Evolutionary conservation across 2,329 filamentous ascomycete species (phyloP).

Genomic region (Apiospora aurea): DNA sequence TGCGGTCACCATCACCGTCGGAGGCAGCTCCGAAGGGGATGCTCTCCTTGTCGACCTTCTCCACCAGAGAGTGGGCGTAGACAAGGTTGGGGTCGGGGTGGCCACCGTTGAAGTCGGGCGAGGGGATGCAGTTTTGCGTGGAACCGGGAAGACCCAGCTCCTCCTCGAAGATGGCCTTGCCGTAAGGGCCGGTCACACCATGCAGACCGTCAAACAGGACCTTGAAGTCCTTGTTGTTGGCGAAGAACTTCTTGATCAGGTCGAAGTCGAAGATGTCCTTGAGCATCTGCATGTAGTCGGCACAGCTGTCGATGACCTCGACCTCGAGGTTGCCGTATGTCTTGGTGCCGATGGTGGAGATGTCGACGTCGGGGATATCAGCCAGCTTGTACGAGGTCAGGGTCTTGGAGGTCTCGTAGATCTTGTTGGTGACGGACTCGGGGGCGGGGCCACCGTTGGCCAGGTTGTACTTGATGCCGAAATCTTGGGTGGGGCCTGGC

Average conservation of each 20-base stretch:
- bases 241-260: conserved; percentile 93
- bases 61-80: conserved; percentile 89
- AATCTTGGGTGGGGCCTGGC: conserved; percentile 88
- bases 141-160: conserved; percentile 82
- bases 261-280: conserved; percentile 99
- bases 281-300: conserved; percentile 93
- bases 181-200: conserved; percentile 95
- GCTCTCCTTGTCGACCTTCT: conserved; percentile 87
- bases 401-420: conserved; percentile 89
- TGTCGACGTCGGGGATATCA: conserved; percentile 86
- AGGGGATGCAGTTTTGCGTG: conserved; percentile 91
- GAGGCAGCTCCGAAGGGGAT: conserved; percentile 97
- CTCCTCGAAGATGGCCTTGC: conserved; percentile 91
- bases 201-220: conserved; percentile 94
- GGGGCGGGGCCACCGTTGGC: conserved; percentile 95
- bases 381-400: conserved; percentile 92
- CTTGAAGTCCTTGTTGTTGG: conserved; percentile 88
- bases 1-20: conserved; percentile 96
- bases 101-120: conserved; percentile 94
- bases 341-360: conserved; percentile 80
- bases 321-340: conserved; percentile 89
- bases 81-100: conserved; percentile 98
- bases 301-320: conserved; percentile 91
- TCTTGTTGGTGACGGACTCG: conserved; percentile 97
- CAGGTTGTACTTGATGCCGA: conserved; percentile 99